Percentiles rank a stretch among this genome's conserved stretches.
phyloP scores from a whole-genome alignment of 768 basidiomycete genomes.

The Phylloporus sp. region DNA sequence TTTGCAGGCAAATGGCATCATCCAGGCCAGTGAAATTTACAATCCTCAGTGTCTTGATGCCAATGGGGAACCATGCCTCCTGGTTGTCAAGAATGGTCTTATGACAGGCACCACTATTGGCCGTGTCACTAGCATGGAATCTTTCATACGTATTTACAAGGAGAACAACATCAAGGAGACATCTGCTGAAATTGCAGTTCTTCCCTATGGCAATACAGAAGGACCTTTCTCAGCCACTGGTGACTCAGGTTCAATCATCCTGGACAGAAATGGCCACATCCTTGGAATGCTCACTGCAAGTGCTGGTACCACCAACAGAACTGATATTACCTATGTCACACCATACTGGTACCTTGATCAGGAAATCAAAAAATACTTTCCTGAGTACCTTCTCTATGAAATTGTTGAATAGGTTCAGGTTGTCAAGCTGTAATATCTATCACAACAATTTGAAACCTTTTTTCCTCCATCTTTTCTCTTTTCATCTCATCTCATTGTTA shows the following conservation, averaged over 20 bases:
- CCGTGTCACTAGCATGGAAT: background rate
- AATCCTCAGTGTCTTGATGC: background rate
- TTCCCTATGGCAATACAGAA: background rate
- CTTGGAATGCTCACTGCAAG: background rate
- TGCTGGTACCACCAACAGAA: background rate
- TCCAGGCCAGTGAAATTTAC: background rate
- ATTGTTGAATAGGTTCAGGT: no score
- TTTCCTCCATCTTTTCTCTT: no score
- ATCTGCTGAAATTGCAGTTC: background rate
- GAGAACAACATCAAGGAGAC: background rate
- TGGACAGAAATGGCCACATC: background rate
- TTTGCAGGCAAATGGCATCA: background rate
- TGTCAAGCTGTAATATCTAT: no score
- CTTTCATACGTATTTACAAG: background rate
- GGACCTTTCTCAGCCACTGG: background rate
- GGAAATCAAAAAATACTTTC: no score
- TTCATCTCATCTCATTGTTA: no score
- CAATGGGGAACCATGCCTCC: background rate
- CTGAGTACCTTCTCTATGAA: no score
- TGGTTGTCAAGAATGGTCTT: background rate
- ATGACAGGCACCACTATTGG: background rate
- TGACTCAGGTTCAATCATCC: background rate
- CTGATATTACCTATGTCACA: no score
- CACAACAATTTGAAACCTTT: no score
- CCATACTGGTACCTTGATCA: constrained; percentile 9